Evolutionary conservation across 2,329 filamentous ascomycete species (phyloP).

Genomic region (Penicillium carneum): DNA sequence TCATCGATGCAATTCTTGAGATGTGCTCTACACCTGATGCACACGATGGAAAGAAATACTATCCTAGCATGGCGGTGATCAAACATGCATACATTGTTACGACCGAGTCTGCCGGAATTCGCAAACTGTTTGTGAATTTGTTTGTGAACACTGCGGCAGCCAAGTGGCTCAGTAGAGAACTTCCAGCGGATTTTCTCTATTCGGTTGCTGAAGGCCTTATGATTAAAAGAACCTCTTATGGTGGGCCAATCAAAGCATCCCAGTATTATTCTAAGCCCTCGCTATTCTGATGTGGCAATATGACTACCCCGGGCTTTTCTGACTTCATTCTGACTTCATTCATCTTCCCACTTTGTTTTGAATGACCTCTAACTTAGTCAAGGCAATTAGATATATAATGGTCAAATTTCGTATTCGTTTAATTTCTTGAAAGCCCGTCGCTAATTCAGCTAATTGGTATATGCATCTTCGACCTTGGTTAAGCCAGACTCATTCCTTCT

Average conservation of each 20-base stretch:
- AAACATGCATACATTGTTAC: background rate
- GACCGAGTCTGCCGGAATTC: background rate
- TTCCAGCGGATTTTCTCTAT: background rate
- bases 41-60: background rate
- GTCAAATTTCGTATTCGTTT: background rate
- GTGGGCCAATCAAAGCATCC: background rate
- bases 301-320: background rate
- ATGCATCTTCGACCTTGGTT: too few relatives aligned
- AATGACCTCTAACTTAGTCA: background rate
- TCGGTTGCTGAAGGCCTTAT: background rate
- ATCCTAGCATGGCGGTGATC: fast-evolving
- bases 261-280: background rate
- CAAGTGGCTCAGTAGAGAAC: background rate
- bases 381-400: too few relatives aligned
- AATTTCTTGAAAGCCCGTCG: background rate
- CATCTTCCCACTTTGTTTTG: background rate
- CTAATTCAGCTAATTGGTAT: background rate
- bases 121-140: background rate
- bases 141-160: too few relatives aligned
- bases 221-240: background rate
- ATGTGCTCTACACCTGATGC: background rate
- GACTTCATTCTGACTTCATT: background rate
- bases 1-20: background rate
- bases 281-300: background rate
- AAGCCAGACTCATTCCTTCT: background rate